These are phyloP conservation scores for Uronychia setigera DNA, from an alignment of 73 alveolate genomes.

Conservation along the genomic window DNA sequence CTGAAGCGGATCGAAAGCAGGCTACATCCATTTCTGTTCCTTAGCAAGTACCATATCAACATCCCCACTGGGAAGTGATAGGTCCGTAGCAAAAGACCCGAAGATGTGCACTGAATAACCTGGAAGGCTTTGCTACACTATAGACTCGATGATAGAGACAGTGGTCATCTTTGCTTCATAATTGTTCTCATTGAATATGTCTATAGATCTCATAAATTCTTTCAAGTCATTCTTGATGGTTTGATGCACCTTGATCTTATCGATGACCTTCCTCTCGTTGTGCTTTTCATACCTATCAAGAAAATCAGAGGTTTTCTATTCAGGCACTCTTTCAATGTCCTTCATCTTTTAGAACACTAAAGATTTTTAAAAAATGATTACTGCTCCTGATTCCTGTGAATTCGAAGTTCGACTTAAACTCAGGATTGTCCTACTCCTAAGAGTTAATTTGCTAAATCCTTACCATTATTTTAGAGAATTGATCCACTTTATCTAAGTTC, in stretches of 20 bases:
- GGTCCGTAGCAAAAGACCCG: conserved; percentile 6
- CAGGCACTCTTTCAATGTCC: background rate
- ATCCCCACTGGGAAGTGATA: background rate
- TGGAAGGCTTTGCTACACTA: background rate
- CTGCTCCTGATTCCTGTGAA: background rate
- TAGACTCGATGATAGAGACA: background rate
- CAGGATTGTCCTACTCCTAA: background rate
- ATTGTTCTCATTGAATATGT: background rate
- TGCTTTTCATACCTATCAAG: background rate
- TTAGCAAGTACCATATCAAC: background rate
- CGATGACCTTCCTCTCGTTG: background rate
- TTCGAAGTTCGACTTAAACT: background rate
- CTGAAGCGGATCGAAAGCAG: background rate
- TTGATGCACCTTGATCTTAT: background rate
- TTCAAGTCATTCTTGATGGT: background rate
- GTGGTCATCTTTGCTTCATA: background rate
- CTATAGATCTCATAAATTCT: background rate
- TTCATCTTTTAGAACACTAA: background rate
- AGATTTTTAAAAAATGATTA: background rate
- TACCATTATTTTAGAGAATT: background rate
- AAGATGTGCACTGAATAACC: background rate
- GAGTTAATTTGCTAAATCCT: background rate
- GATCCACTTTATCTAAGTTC: background rate
- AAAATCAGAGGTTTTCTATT: background rate
- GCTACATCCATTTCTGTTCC: background rate